A percentile compares a stretch with the other conserved stretches of the same genome.
Evolutionary conservation across 768 basidiomycete species (phyloP).

Genomic region (Naganishia vaughanmartiniae): DNA sequence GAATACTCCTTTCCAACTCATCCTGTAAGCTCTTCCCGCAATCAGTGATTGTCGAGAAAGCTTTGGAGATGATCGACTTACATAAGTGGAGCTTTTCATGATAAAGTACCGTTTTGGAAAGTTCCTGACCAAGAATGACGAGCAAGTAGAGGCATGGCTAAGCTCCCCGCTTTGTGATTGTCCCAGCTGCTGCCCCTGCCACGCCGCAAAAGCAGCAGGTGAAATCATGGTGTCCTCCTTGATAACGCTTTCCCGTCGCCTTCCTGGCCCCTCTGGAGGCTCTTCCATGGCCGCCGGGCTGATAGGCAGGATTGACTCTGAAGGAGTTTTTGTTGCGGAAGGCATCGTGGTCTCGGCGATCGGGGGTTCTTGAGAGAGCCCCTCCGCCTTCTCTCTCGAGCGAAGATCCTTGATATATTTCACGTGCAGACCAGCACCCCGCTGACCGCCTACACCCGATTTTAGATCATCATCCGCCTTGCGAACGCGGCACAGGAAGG

Average conservation of each 20-base stretch:
- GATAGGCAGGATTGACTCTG: neutral
- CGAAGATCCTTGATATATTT: slow-evolving; percentile 70
- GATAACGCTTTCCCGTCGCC: slow-evolving; percentile 38
- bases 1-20: slow-evolving; percentile 75
- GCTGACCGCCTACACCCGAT: slow-evolving; percentile 86
- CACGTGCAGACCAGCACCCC: slow-evolving; percentile 78
- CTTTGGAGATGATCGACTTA: slow-evolving; percentile 56
- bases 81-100: slow-evolving; percentile 79
- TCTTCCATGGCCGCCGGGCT: slow-evolving; percentile 34
- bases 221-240: slow-evolving; percentile 7
- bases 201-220: slow-evolving; percentile 29
- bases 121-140: slow-evolving; percentile 68
- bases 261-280: slow-evolving; percentile 46
- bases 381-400: slow-evolving; percentile 51
- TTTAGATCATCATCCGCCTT: slow-evolving; percentile 77
- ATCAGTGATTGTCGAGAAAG: slow-evolving; percentile 85
- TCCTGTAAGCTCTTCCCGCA: slow-evolving; percentile 75
- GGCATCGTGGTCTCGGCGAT: neutral
- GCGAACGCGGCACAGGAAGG: slow-evolving; percentile 78
- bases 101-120: slow-evolving; percentile 92
- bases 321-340: neutral
- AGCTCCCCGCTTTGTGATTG: slow-evolving; percentile 22
- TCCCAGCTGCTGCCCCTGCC: slow-evolving; percentile 20
- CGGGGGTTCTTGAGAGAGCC: neutral
- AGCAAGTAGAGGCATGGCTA: slow-evolving; percentile 76